Base-by-base conservation (phyloP, 331 rosid species). In the Pyrus hybrid region DNA sequence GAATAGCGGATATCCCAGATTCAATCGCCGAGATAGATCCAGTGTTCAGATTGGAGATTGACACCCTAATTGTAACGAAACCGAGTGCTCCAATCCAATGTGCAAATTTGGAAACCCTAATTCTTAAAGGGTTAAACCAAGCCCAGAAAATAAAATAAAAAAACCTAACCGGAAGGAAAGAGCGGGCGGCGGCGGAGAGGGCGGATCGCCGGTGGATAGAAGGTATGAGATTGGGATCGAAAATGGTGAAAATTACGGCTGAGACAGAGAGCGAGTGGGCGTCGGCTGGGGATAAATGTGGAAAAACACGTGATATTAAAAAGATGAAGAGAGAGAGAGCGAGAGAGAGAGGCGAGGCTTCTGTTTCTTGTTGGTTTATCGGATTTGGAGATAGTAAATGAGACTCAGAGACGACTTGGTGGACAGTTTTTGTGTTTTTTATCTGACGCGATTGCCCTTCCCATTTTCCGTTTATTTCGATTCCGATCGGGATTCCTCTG, bases 391-490 rank as follows among this genome's bases (percentile, higher is more conserved):
- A 63, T 41, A 35, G 62, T 33, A 20, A 80, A 77, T 41, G 87
- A 85, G 90, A 84, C 87, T 77, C 82, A 61, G 81, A 70, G 86
- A 60, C 47, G 88, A 85, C 87, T 80, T 67, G 72, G 77, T 60
- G 43, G 84, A 83, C 82, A 43, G 54, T 71, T 82, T 85, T 82
- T 85, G 32, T 47, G 0, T 2, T 20, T 3, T 25, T 76, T 8
- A 2, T 51, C 37, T 68, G 85, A 85, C 90, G 37, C 20, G 12
- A 80, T 49, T 88, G 20, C 86, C 93, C 92, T 74, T 17, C 0
- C 0, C 1, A 1, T 4, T 64, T 77, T 60, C 1, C 8, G 0
- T 26, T 77, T 74, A 80, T 84, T 80, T 51, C 87, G 75, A 83
- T 70, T 51, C 63, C 23, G 37, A 14, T 32, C 28, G 2, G 13